These are phyloP conservation scores for Triticum dicoccoides DNA, from an alignment of 176 grass and related monocot genomes.

Conservation along the genomic window DNA sequence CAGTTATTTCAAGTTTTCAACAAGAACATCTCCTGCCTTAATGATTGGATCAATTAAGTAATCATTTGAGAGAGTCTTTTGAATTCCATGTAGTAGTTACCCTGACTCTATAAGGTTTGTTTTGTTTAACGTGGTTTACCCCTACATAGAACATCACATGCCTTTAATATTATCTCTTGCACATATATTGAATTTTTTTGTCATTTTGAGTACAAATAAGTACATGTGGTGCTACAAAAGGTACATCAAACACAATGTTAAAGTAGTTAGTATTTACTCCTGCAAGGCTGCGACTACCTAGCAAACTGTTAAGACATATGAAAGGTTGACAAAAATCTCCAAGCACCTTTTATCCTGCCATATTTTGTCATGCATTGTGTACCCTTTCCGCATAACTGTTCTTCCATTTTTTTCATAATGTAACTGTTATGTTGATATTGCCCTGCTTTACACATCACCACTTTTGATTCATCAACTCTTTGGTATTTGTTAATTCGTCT, in stretches of 20 bases:
- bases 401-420: neutral
- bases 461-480: slow-evolving; percentile 1
- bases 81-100: slow-evolving; percentile 22
- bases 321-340: slow-evolving; percentile 8
- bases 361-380: neutral
- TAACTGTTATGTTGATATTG: neutral
- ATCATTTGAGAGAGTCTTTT: neutral
- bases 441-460: neutral
- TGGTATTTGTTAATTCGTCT: neutral
- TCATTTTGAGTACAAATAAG: neutral
- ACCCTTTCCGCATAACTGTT: slow-evolving; percentile 7
- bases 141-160: neutral
- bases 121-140: neutral
- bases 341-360: neutral
- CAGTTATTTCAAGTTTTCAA: neutral
- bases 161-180: slow-evolving; percentile 7
- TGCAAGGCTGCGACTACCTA: neutral
- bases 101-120: neutral
- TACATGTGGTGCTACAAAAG: neutral
- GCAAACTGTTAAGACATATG: neutral
- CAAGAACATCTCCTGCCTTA: slow-evolving; percentile 12
- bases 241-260: neutral
- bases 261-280: neutral
- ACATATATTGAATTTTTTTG: neutral
- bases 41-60: neutral